Percentiles rank a stretch among this genome's conserved stretches.
These are phyloP conservation scores for Boletus patriciae DNA, from an alignment of 768 basidiomycete genomes.

Conservation along the genomic window DNA sequence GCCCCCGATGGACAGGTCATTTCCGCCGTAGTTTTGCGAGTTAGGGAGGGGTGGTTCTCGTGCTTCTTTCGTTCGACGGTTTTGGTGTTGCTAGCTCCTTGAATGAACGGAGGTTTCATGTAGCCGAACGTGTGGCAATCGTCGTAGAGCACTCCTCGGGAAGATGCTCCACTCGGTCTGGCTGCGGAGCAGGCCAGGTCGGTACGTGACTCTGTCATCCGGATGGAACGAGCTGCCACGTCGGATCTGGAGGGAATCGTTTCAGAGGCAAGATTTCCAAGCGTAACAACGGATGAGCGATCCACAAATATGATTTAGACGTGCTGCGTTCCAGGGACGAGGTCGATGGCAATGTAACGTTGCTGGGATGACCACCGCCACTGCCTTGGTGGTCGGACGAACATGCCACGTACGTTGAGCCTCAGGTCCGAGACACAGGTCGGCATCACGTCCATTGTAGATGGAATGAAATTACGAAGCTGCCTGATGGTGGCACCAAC, in stretches of 20 bases:
- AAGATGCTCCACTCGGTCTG: not conserved
- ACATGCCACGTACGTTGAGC: conserved; percentile 2
- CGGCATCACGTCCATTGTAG: not conserved
- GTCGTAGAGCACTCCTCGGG: not conserved
- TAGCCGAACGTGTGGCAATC: not conserved
- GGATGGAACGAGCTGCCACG: conserved; percentile 5
- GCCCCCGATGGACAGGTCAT: conserved; percentile 14
- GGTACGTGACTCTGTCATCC: not conserved
- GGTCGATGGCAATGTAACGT: conserved; percentile 2
- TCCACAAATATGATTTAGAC: not conserved
- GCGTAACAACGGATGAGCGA: not conserved
- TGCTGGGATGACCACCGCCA: conserved; percentile 11
- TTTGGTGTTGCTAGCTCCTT: conserved; percentile 10
- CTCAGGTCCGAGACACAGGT: conserved; percentile 4
- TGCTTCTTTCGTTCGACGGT: conserved; percentile 8
- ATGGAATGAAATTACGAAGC: conserved; percentile 18
- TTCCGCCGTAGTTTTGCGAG: conserved; percentile 23
- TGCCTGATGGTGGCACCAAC: conserved; percentile 11
- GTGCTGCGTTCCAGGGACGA: conserved; percentile 10
- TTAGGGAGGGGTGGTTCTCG: conserved; percentile 2
- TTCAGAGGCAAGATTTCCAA: conserved; percentile 1
- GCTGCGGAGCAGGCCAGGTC: not conserved
- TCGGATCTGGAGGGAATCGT: conserved; percentile 1
- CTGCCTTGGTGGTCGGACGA: conserved; percentile 24
- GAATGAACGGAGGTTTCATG: not conserved